A percentile compares a stretch with the other conserved stretches of the same genome.
Evolutionary conservation across 306 rosid species (phyloP).

Genomic region (Vicia sativa): DNA sequence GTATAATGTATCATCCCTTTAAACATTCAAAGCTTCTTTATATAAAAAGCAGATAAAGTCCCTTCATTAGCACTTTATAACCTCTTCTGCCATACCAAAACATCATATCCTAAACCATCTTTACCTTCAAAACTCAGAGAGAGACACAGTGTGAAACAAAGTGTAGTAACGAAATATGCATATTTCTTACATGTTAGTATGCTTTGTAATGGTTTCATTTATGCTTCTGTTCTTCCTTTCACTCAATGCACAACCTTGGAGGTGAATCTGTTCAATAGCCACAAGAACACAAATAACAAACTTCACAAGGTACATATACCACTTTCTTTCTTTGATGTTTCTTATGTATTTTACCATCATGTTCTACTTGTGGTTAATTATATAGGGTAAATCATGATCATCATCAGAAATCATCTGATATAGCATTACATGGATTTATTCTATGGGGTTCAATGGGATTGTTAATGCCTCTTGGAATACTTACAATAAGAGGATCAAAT

Average conservation of each 20-base stretch:
- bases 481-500: constrained; percentile 62
- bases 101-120: constrained; percentile 46
- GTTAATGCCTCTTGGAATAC: constrained; percentile 83
- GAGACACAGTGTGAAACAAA: constrained; percentile 21
- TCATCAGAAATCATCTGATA: constrained; percentile 56
- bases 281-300: constrained; percentile 41
- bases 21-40: constrained; percentile 31
- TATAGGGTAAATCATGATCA: constrained; percentile 46
- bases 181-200: constrained; percentile 32
- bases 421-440: constrained; percentile 77
- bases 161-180: constrained; percentile 41
- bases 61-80: constrained; percentile 42
- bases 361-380: background rate
- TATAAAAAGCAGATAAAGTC: constrained; percentile 38
- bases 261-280: constrained; percentile 41
- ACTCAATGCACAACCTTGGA: constrained; percentile 56
- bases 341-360: background rate
- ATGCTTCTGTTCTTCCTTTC: constrained; percentile 56
- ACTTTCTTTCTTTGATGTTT: background rate
- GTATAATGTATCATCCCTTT: constrained; percentile 12
- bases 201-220: constrained; percentile 42
- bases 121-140: constrained; percentile 37
- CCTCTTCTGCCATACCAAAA: constrained; percentile 43
- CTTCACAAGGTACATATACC: constrained; percentile 57
- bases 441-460: constrained; percentile 89